Evolutionary conservation across 768 basidiomycete species (phyloP), one percentile per base, ranked within the genome.

Genomic region (Hericium coralloides): DNA sequence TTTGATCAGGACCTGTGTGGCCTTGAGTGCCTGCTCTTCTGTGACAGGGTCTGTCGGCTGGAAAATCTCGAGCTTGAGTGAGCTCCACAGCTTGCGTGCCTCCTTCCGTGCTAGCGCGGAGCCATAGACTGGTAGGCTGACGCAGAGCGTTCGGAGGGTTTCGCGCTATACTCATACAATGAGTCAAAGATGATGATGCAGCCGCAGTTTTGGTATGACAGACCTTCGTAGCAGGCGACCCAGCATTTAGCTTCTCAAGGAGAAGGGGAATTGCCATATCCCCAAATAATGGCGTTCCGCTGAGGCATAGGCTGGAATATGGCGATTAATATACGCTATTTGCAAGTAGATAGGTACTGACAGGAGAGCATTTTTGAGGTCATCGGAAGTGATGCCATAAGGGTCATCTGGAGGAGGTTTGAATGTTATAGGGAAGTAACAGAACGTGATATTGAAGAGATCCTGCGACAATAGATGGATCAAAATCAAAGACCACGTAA

Each of bases 341-440:
- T 18, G 12, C 4, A 10, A n/a, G 8, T 17, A 51, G 8, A 18
- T 22, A 5, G 15, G 38, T 12, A 62, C 73, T 45, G 64, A 87
- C 89, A 84, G 77, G 15, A 98, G 77, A 2, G 85, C 75, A 53
- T 67, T 61, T 64, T 88, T 87, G 20, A 99, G 79, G 66, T 98
- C 90, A 36, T 95, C 91, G 0, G 89, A 76, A 2, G 86, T 89
- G 58, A 99, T 95, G 3, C 89, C 88, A 68, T 95, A 94, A 17
- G 92, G 93, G 66, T 98, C 94, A 63, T 93, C 86, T 1, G 92
- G 88, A 17, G 95, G 92, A 9, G 95, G 93, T 57, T 89, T 81
- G 74, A 97, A 99, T 0, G 93, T 92, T 56, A 99, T 98, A 0
- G 97, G 97, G 72, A 98, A 99, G 69, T 99, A 99, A 69, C 97